phyloP scores from a whole-genome alignment of 2,329 filamentous ascomycete species.

The Geosmithia morbida region DNA sequence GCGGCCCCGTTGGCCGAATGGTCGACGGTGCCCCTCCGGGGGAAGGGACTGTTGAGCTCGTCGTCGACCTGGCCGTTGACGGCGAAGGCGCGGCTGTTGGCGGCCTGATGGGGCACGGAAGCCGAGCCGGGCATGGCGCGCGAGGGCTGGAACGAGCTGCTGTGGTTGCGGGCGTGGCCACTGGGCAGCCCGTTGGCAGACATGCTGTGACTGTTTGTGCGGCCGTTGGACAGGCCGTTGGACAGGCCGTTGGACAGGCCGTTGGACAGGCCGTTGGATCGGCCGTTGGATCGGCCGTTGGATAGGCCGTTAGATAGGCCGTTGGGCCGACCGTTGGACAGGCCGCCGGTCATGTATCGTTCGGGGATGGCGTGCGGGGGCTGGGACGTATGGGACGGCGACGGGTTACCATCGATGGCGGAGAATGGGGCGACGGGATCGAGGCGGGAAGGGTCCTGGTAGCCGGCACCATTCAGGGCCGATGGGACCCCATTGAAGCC shows the following conservation, averaged over 20 bases:
- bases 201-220: neutral
- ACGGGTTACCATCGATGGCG: conserved; percentile 39
- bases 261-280: neutral
- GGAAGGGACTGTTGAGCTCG: conserved; percentile 19
- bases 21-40: conserved; percentile 18
- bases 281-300: no score
- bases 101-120: conserved; percentile 25
- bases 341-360: neutral
- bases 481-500: conserved; percentile 24
- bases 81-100: conserved; percentile 20
- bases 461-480: no score
- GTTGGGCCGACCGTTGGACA: neutral
- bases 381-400: conserved; percentile 39
- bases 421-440: conserved; percentile 15
- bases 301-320: neutral
- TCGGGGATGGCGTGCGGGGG: conserved; percentile 14
- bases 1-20: conserved; percentile 9
- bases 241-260: neutral
- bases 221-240: neutral
- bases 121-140: conserved; percentile 25
- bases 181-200: neutral
- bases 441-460: conserved; percentile 22
- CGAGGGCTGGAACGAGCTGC: conserved; percentile 30
- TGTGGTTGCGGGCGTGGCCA: neutral
- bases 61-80: conserved; percentile 22